Evolutionary conservation across 2,329 filamentous ascomycete genomes (phyloP).

Genomic region (Fusarium brevicatenulatum): DNA sequence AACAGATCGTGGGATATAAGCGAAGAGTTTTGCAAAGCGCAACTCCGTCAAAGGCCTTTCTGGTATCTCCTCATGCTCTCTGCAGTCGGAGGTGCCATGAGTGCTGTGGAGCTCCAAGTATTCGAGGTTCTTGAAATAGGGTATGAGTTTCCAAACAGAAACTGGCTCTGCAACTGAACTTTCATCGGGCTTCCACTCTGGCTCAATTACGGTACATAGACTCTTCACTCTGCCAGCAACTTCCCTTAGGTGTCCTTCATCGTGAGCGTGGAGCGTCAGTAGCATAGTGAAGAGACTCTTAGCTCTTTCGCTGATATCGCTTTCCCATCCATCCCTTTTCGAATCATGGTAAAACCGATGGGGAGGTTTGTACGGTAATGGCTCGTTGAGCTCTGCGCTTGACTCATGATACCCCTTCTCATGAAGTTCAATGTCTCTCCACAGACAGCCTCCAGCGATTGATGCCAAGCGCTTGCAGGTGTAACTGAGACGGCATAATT

Average conservation of each 20-base stretch:
- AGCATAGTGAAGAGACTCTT: background rate
- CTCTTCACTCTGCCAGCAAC: conserved; percentile 9
- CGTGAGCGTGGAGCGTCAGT: background rate
- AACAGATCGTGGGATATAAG: conserved; percentile 12
- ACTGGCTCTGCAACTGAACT: fast-evolving
- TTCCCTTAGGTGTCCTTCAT: background rate
- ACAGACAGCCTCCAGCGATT: background rate
- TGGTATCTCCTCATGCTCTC: background rate
- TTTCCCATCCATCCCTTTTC: background rate
- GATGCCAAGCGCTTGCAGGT: conserved; percentile 5
- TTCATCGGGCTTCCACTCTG: background rate
- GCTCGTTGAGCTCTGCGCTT: conserved; percentile 5
- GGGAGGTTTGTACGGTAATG: background rate
- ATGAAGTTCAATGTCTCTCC: conserved; percentile 31
- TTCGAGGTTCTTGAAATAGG: conserved; percentile 23
- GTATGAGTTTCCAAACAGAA: conserved; percentile 13
- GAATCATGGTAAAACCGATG: background rate
- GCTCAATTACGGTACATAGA: conserved; percentile 18
- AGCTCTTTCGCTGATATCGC: background rate
- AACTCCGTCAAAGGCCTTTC: background rate
- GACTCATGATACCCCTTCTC: conserved; percentile 23
- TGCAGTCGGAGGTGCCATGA: fast-evolving
- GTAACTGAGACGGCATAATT: background rate
- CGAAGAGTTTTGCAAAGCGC: conserved; percentile 21
- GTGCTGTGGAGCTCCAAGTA: conserved; percentile 21